A percentile compares a stretch with the other conserved stretches of the same genome.
phyloP scores from a whole-genome alignment of 1,284 basidiomycete genomes.

The Golubevia sp. region DNA sequence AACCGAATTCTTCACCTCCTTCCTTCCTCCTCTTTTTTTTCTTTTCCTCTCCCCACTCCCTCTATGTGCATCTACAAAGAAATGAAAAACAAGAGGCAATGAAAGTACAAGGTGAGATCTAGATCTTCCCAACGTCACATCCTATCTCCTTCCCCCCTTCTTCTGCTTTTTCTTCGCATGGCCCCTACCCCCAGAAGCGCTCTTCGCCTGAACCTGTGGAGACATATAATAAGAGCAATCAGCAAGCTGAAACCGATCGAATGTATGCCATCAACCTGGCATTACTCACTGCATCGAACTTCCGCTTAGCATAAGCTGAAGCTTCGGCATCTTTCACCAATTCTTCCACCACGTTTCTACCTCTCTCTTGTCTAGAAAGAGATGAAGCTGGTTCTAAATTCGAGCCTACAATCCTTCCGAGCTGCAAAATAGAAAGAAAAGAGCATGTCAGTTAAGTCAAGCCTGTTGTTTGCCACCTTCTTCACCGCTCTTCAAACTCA shows the following conservation, averaged over 20 bases:
- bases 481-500: no score
- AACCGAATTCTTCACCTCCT: no score
- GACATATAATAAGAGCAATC: no score
- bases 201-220: no score
- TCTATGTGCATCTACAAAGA: no score
- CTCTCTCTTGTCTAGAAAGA: slow-evolving; percentile 33
- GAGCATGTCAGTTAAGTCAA: not conserved
- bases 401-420: slow-evolving; percentile 58
- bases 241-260: no score
- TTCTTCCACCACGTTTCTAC: slow-evolving; percentile 51
- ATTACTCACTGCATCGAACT: slow-evolving; percentile 36
- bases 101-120: no score
- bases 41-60: no score
- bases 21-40: no score
- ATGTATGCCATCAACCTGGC: no score
- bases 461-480: no score
- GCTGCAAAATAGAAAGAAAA: slow-evolving; percentile 17
- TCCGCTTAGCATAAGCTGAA: slow-evolving; percentile 47
- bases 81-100: not conserved
- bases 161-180: not conserved
- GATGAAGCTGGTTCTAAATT: slow-evolving; percentile 46
- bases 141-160: not conserved
- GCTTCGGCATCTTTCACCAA: slow-evolving; percentile 46
- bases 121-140: not conserved
- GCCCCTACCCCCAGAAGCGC: no score